A percentile compares a stretch with the other conserved stretches of the same genome.
Evolutionary conservation across 2,329 filamentous ascomycete species (phyloP).

Genomic region (Thielaviopsis musarum): DNA sequence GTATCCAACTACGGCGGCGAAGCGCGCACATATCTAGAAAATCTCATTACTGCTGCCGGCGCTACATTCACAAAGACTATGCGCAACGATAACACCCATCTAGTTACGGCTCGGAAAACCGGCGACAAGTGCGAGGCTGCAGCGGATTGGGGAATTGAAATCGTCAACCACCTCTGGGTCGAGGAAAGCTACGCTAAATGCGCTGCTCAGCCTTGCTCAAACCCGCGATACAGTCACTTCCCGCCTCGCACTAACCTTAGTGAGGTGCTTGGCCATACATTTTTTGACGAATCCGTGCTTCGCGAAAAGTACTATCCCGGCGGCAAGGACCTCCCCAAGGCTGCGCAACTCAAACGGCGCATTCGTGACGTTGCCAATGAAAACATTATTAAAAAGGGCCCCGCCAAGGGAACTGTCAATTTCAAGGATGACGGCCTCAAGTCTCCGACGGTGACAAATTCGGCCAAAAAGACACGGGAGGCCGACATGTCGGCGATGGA

Average conservation of each 20-base stretch:
- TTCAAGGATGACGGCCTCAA: slow-evolving; percentile 20
- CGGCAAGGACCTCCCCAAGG: slow-evolving; percentile 27
- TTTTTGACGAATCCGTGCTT: slow-evolving; percentile 48
- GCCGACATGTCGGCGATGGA: background rate
- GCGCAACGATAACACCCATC: slow-evolving; percentile 87
- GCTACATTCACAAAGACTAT: slow-evolving; percentile 89
- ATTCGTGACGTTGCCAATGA: slow-evolving; percentile 33
- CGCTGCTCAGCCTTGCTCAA: slow-evolving; percentile 53
- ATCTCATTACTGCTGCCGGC: slow-evolving; percentile 68
- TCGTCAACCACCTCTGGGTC: slow-evolving; percentile 91
- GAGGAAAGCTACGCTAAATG: slow-evolving; percentile 94
- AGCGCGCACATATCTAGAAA: slow-evolving; percentile 82
- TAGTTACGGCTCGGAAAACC: slow-evolving; percentile 74
- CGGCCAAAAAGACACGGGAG: background rate
- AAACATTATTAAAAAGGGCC: slow-evolving; percentile 30
- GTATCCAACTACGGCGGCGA: slow-evolving; percentile 95
- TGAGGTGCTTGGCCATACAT: slow-evolving; percentile 81
- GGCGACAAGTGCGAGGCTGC: slow-evolving; percentile 92
- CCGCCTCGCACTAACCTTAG: slow-evolving; percentile 79
- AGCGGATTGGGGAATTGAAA: slow-evolving; percentile 75
- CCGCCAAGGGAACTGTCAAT: slow-evolving; percentile 30
- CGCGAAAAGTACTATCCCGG: slow-evolving; percentile 55
- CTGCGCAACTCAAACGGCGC: slow-evolving; percentile 31
- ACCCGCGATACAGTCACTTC: slow-evolving; percentile 69
- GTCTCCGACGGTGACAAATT: slow-evolving; percentile 12